phyloP scores from a whole-genome alignment of 768 basidiomycete genomes.

The Dioszegia hungarica region DNA sequence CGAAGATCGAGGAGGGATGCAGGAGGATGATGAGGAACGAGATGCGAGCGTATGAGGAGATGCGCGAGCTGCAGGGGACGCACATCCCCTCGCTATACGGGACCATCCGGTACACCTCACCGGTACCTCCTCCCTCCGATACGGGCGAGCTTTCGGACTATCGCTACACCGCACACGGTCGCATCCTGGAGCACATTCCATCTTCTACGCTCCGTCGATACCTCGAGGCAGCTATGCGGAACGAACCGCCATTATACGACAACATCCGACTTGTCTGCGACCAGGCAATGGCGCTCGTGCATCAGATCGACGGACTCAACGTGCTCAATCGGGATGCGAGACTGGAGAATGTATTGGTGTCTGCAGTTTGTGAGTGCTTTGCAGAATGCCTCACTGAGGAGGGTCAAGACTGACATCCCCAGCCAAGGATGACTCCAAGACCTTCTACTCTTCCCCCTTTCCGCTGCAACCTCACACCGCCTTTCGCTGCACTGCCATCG shows the following conservation, averaged over 20 bases:
- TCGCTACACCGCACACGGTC: background rate
- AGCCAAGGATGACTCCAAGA: no score
- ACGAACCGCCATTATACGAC: background rate
- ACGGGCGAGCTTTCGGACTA: no score
- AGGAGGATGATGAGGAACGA: background rate
- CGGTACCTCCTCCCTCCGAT: background rate
- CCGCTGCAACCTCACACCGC: no score
- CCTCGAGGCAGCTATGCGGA: background rate
- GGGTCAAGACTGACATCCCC: no score
- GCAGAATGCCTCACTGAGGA: no score
- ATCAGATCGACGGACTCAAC: background rate
- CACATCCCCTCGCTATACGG: background rate
- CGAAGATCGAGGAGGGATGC: background rate
- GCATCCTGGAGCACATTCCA: conserved; percentile 5
- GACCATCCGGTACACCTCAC: background rate
- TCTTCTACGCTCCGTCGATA: conserved; percentile 8
- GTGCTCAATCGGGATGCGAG: background rate
- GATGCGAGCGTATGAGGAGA: background rate
- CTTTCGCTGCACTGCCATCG: background rate
- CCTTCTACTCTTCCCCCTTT: no score
- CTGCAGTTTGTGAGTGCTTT: no score
- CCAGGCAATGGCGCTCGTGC: background rate
- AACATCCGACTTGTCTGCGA: background rate
- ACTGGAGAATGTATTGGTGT: background rate
- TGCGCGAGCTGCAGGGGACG: background rate